Evolutionary conservation across 495 filamentous ascomycete genomes (phyloP).

Genomic region (Hapsidospora chrysogenum): DNA sequence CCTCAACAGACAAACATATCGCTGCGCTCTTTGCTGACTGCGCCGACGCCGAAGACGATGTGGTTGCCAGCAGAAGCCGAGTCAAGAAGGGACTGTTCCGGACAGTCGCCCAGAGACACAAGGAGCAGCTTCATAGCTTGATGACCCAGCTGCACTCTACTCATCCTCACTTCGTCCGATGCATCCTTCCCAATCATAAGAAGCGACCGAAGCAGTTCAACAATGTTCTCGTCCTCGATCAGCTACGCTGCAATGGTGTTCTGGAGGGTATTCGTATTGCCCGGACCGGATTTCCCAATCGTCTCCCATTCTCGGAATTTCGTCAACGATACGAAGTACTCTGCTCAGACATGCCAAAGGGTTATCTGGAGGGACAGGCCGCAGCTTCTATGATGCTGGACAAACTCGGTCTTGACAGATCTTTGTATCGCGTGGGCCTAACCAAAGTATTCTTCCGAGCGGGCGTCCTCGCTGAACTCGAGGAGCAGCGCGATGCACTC

Average conservation of each 20-base stretch:
- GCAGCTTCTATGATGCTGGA: constrained; percentile 78
- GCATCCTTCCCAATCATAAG: constrained; percentile 96
- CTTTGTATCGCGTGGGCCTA: constrained; percentile 81
- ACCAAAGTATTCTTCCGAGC: constrained; percentile 98
- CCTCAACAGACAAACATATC: constrained; percentile 67
- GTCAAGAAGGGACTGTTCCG: constrained; percentile 97
- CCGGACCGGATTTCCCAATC: constrained; percentile 94
- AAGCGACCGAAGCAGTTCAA: constrained; percentile 91
- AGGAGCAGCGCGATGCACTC: constrained; percentile 83
- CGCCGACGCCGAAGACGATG: constrained; percentile 50
- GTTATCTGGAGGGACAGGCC: constrained; percentile 78
- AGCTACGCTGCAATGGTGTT: constrained; percentile 95
- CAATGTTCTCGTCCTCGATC: constrained; percentile 79
- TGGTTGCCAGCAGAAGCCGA: constrained; percentile 49
- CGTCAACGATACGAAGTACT: constrained; percentile 95
- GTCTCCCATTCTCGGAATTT: constrained; percentile 84
- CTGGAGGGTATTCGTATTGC: constrained; percentile 96
- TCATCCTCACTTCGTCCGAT: constrained; percentile 96
- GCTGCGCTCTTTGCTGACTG: constrained; percentile 80
- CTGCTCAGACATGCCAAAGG: constrained; percentile 74
- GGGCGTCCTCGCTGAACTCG: constrained; percentile 87
- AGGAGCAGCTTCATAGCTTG: constrained; percentile 84
- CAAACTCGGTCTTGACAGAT: constrained; percentile 65
- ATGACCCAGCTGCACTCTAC: constrained; percentile 95
- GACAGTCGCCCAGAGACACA: constrained; percentile 93